Percentiles rank a stretch among this genome's conserved stretches.
These are phyloP conservation scores for Rhodotorula mucilaginosa DNA, from an alignment of 1,284 basidiomycete species.

Conservation along the genomic window DNA sequence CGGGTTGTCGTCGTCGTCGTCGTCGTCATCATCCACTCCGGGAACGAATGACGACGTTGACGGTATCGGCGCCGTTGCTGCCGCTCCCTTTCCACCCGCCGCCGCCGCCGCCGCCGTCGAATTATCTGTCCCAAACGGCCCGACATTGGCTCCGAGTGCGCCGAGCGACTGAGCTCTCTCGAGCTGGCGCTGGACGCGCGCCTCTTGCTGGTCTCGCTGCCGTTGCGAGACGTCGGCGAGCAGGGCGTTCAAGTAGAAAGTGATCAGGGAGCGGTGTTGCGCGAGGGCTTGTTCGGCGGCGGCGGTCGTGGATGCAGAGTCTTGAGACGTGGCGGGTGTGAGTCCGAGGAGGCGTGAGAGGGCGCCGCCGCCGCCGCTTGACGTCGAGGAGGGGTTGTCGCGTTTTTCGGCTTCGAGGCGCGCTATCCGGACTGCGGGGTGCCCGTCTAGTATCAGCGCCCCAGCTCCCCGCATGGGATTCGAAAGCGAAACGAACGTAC, in stretches of 20 bases:
- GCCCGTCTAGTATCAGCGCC: conserved; percentile 5
- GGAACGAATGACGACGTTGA: conserved; percentile 22
- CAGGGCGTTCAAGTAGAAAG: conserved; percentile 76
- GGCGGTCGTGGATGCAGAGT: conserved; percentile 58
- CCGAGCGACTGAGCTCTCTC: conserved; percentile 76
- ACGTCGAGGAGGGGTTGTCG: conserved; percentile 2
- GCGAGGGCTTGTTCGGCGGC: conserved; percentile 65
- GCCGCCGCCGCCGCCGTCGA: conserved; percentile 47
- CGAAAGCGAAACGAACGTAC: conserved; percentile 50
- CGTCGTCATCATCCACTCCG: background rate
- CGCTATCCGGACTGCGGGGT: conserved; percentile 29
- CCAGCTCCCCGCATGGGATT: conserved; percentile 1
- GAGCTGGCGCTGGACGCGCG: conserved; percentile 73
- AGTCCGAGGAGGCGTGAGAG: conserved; percentile 49
- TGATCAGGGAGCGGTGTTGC: conserved; percentile 76
- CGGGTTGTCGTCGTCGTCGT: conserved; percentile 52
- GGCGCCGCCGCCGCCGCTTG: background rate
- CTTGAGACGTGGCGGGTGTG: conserved; percentile 53
- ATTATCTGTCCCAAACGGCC: conserved; percentile 1
- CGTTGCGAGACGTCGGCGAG: conserved; percentile 71
- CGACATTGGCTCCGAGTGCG: conserved; percentile 40
- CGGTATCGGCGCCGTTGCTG: background rate
- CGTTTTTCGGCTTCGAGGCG: conserved; percentile 37
- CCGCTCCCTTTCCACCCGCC: conserved; percentile 51
- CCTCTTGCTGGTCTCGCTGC: conserved; percentile 83